Evolutionary conservation across 2,329 filamentous ascomycete genomes (phyloP).

Genomic region (Pseudogymnoascus pannorum): DNA sequence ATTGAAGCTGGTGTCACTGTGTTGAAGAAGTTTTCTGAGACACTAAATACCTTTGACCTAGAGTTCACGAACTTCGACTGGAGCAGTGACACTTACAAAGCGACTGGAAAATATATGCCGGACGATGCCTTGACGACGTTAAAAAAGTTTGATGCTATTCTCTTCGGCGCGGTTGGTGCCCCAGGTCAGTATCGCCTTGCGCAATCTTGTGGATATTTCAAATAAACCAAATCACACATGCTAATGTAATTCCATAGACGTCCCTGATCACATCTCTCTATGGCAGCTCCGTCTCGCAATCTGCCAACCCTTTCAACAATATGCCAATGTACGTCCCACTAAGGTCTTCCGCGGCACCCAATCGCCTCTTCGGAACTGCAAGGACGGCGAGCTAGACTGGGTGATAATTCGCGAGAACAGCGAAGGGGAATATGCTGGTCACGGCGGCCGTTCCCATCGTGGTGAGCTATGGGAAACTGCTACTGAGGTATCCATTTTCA

Average conservation of each 20-base stretch:
- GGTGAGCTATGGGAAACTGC: slow-evolving; percentile 51
- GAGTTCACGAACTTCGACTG: slow-evolving; percentile 54
- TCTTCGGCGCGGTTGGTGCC: slow-evolving; percentile 54
- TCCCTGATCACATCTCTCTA: slow-evolving; percentile 60
- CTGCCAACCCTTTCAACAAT: slow-evolving; percentile 57
- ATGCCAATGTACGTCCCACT: slow-evolving; percentile 58
- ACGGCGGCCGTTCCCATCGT: slow-evolving; percentile 52
- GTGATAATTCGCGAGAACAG: slow-evolving; percentile 60
- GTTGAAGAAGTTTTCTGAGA: slow-evolving; percentile 44
- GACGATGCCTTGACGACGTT: slow-evolving; percentile 47
- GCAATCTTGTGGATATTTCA: background rate
- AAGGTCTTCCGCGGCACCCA: slow-evolving; percentile 49
- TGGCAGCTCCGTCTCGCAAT: slow-evolving; percentile 58
- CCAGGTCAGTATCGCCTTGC: slow-evolving; percentile 36
- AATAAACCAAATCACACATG: background rate
- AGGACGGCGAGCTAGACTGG: slow-evolving; percentile 50
- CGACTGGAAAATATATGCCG: slow-evolving; percentile 51
- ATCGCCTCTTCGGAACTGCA: slow-evolving; percentile 43
- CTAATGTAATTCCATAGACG: slow-evolving; percentile 32
- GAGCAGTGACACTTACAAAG: slow-evolving; percentile 52
- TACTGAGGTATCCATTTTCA: slow-evolving; percentile 58
- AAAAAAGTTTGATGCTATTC: slow-evolving; percentile 49
- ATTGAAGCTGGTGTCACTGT: slow-evolving; percentile 53
- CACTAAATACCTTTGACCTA: slow-evolving; percentile 51
- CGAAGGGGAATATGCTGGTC: slow-evolving; percentile 57